Evolutionary conservation across 148 eudicot species (phyloP).

Genomic region (Rhododendron ovatum): DNA sequence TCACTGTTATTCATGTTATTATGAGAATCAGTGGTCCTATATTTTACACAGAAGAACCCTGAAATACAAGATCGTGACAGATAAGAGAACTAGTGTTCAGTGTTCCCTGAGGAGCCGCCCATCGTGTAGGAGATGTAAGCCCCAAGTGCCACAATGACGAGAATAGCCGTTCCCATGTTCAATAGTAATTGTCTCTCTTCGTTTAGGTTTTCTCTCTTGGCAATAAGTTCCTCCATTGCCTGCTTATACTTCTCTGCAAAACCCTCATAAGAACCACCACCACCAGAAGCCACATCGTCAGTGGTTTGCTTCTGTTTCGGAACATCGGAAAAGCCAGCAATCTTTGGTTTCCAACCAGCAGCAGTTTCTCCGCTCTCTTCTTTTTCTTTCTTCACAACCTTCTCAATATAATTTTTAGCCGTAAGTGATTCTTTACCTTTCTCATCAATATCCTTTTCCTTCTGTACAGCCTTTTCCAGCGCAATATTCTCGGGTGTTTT

Average conservation of each 20-base stretch:
- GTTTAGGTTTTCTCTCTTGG: slow-evolving; percentile 15
- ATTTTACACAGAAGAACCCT: background rate
- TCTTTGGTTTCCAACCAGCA: background rate
- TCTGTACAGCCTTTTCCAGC: background rate
- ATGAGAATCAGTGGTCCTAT: background rate
- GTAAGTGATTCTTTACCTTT: background rate
- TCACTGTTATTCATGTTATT: background rate
- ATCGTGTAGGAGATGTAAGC: slow-evolving; percentile 41
- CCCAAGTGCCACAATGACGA: slow-evolving; percentile 56
- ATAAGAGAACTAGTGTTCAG: background rate
- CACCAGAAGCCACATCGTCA: too few species aligned
- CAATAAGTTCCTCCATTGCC: slow-evolving; percentile 18
- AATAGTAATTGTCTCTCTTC: slow-evolving; percentile 47
- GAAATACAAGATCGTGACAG: background rate
- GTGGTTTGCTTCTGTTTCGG: background rate
- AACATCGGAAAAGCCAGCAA: background rate
- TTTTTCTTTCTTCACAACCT: background rate
- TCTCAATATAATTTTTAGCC: background rate
- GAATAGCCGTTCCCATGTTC: slow-evolving; percentile 54
- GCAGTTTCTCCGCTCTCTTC: background rate
- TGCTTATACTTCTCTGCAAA: slow-evolving; percentile 2
- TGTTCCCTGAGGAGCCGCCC: slow-evolving; percentile 11
- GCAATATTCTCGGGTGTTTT: background rate
- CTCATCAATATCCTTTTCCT: background rate
- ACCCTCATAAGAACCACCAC: background rate